A percentile compares a stretch with the other conserved stretches of the same genome.
These are phyloP conservation scores for Oxyria digyna DNA, from an alignment of 148 eudicot genomes.

Conservation along the genomic window DNA sequence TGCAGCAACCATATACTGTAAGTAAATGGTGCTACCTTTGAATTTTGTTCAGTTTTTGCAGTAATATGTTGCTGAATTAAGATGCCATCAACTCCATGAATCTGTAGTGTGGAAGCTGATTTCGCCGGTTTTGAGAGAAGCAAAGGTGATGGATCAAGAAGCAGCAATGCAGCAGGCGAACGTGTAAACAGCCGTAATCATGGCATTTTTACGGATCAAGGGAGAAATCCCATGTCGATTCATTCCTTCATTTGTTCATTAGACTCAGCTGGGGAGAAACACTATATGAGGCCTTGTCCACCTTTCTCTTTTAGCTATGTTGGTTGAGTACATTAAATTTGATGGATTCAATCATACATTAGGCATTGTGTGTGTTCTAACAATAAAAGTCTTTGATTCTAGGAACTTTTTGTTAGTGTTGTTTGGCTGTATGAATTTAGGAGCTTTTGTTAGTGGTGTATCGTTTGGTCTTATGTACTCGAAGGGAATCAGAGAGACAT, in stretches of 20 bases:
- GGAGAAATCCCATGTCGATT: not conserved
- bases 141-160: constrained; percentile 55
- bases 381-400: not conserved
- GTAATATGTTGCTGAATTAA: not conserved
- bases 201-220: not conserved
- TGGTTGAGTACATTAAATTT: too few species aligned
- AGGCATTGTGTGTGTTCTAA: not conserved
- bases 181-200: constrained; percentile 1
- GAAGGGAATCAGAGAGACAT: not conserved
- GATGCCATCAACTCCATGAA: not conserved
- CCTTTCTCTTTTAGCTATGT: not conserved
- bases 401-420: not conserved
- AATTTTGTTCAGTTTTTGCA: not conserved
- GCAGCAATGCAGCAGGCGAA: constrained; percentile 22
- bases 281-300: not conserved
- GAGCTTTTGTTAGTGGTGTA: not conserved
- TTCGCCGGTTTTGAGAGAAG: constrained; percentile 49
- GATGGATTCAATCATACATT: not conserved
- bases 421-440: constrained; percentile 3
- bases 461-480: not conserved
- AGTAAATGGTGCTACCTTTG: too few species aligned
- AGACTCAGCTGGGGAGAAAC: too few species aligned
- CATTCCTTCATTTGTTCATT: too few species aligned
- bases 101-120: constrained; percentile 76
- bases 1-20: constrained; percentile 82